Evolutionary conservation across 345 rosid species (phyloP).

Genomic region (Eucalyptus dawsonii): DNA sequence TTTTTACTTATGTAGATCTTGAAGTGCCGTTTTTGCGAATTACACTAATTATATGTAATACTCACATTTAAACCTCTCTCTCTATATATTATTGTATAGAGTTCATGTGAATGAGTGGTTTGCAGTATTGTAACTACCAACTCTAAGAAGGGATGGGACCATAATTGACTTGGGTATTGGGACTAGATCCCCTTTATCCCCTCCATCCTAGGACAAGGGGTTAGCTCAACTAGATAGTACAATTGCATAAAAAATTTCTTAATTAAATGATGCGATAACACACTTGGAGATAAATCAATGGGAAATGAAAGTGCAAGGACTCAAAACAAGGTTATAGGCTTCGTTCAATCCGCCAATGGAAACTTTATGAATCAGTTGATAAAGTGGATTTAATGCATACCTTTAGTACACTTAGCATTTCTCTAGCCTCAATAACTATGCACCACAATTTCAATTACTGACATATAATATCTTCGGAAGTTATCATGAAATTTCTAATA

Average conservation of each 20-base stretch:
- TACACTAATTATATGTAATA: too few relatives aligned
- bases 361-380: too few relatives aligned
- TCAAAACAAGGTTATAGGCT: not conserved
- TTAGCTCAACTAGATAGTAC: not conserved
- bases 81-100: too few relatives aligned
- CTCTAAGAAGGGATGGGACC: not conserved
- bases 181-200: not conserved
- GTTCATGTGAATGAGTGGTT: too few relatives aligned
- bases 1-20: too few relatives aligned
- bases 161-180: not conserved
- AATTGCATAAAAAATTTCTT: not conserved
- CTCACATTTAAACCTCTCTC: too few relatives aligned
- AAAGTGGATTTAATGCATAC: too few relatives aligned
- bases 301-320: not conserved
- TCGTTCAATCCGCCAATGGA: too few relatives aligned
- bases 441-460: too few relatives aligned
- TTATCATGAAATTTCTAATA: not conserved
- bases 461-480: not conserved
- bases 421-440: too few relatives aligned
- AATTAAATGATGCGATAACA: not conserved
- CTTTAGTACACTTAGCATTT: too few relatives aligned
- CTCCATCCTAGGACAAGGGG: not conserved
- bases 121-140: not conserved
- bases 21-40: accelerated
- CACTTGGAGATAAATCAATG: not conserved